These are phyloP conservation scores for Sphagnum fallax DNA, from an alignment of 228 moss, liverwort and hornwort genomes.

Conservation along the genomic window DNA sequence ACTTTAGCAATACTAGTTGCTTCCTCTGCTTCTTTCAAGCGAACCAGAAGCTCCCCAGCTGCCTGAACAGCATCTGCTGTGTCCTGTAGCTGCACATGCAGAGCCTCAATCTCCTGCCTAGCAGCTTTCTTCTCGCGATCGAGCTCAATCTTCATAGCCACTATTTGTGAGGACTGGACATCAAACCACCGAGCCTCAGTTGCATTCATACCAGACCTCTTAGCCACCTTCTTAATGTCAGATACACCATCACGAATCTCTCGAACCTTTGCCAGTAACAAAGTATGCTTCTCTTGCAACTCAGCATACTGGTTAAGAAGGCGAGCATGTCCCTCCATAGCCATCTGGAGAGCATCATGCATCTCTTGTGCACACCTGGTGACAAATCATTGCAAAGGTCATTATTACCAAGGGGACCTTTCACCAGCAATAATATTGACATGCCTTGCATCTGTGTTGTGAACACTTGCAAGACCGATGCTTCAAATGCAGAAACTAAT, in stretches of 20 bases:
- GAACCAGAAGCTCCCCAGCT: constrained; percentile 80
- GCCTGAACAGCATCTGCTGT: constrained; percentile 91
- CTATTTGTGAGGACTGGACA: constrained; percentile 58
- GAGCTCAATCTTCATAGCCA: constrained; percentile 43
- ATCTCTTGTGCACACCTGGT: constrained; percentile 56
- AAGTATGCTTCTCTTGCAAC: constrained; percentile 82
- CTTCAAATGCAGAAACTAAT: no score
- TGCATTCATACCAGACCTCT: constrained; percentile 48
- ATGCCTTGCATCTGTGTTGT: no score
- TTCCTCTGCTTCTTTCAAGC: constrained; percentile 80
- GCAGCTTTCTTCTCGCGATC: constrained; percentile 34
- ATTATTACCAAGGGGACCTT: no score
- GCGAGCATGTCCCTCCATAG: constrained; percentile 83
- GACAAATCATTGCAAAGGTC: no score
- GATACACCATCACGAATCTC: constrained; percentile 62
- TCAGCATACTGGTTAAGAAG: constrained; percentile 87
- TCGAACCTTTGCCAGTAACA: constrained; percentile 52
- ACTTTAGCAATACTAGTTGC: constrained; percentile 61
- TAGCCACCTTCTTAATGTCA: constrained; percentile 57
- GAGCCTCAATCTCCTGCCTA: constrained; percentile 48
- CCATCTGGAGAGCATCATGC: constrained; percentile 87
- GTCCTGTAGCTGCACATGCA: constrained; percentile 66
- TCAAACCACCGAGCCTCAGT: constrained; percentile 74
- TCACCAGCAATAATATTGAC: no score
- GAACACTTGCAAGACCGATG: no score